Evolutionary conservation across 106 monocot genomes (phyloP), one percentile per base, ranked within the genome.

Genomic region (Apostasia shenzhenica): DNA sequence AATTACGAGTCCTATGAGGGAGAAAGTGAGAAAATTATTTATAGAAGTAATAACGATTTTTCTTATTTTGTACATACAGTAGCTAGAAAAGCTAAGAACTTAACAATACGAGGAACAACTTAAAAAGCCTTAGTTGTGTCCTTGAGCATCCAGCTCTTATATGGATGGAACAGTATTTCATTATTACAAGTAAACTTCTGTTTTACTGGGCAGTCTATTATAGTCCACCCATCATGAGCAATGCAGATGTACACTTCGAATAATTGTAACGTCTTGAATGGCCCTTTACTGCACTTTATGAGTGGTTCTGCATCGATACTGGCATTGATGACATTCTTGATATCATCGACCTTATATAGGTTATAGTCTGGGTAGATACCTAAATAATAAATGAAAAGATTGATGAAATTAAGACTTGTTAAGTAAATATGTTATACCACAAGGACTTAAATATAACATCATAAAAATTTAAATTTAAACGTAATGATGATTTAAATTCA

Each of bases 221-320:
- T 4, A 26, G 67, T 52, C 48, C 26, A 6, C 0, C 50, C 67
- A 40, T 5, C 7, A 5, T 5, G 14, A 9, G 14, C 49, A 2
- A 51, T 12, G 49, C 67, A 67, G 39, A 67, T 38, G 37, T 67
- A 47, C 48, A 67, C 50, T 13, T 67, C 67, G 14, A 48, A 67
- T 1, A 67, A 38, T 8, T 67, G 67, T 5, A 50, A 67, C 26
- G n/a, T 47, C 0, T 38, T 7, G 38, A 48, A 48, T 0, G 67
- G 67, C 1, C 67, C 67, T 1, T 6, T 50, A 49, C 67, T 67
- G 67, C 67, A 67, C 14, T 49, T n/a, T 4, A 67, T 49, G 5
- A 9, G 14, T 1, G 67, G 67, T 6, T 46, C 49, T 3, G 48
- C 46, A 1, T 49, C 67, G 14, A 67, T 14, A 9, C 45, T 49